phyloP scores from a whole-genome alignment of 106 monocot genomes.

The Platanthera zijinensis region DNA sequence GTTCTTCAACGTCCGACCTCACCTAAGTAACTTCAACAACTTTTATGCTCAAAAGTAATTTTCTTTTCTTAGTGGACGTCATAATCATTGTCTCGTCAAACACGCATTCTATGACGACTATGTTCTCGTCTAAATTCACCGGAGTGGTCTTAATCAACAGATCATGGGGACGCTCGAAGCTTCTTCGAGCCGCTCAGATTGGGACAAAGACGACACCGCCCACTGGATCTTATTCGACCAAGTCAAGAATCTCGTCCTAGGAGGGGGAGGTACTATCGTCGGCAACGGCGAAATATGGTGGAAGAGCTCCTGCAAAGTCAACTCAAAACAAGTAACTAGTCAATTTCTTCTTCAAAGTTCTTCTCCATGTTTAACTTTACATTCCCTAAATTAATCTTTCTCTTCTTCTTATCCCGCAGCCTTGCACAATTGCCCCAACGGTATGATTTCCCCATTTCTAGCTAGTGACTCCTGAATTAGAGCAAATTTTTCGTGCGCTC shows the following conservation, averaged over 20 bases:
- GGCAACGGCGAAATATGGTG: conserved; percentile 25
- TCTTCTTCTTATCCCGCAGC: conserved; percentile 30
- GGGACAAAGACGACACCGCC: background rate
- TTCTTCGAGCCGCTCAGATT: conserved; percentile 7
- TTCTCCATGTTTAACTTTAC: background rate
- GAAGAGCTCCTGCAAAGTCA: conserved; percentile 20
- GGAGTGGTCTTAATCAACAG: background rate
- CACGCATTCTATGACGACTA: too few species aligned
- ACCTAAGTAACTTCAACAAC: too few species aligned
- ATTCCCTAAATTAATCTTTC: background rate
- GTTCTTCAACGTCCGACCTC: too few species aligned
- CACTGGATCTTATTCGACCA: conserved; percentile 17
- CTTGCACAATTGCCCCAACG: conserved; percentile 62
- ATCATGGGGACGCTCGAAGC: conserved; percentile 17
- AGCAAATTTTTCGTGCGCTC: too few species aligned
- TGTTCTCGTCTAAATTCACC: too few species aligned
- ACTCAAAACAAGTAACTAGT: conserved; percentile 8
- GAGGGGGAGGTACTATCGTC: conserved; percentile 19
- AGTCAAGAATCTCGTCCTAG: conserved; percentile 6
- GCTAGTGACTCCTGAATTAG: too few species aligned
- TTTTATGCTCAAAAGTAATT: too few species aligned
- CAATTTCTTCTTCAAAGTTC: background rate
- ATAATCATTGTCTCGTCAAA: too few species aligned
- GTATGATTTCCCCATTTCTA: conserved; percentile 20
- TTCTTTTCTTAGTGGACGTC: too few species aligned